These are phyloP conservation scores for Coemansia sp. DNA, from an alignment of 192 early-diverging fungal genomes.

Conservation along the genomic window DNA sequence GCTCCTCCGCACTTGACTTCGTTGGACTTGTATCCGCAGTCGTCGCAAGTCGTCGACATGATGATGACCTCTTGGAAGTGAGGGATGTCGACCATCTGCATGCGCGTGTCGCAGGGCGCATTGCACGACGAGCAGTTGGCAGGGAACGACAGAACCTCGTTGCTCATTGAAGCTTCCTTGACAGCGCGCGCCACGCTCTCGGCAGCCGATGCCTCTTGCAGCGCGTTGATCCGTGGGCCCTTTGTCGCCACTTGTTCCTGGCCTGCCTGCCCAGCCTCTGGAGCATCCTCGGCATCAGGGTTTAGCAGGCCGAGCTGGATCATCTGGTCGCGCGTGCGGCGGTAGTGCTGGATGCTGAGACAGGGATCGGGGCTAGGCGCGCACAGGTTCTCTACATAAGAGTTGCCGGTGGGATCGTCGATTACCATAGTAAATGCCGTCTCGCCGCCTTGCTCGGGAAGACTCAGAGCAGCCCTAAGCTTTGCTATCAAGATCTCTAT, in stretches of 20 bases:
- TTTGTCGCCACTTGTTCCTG: constrained; percentile 12
- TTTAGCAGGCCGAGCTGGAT: constrained; percentile 71
- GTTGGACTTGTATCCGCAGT: constrained; percentile 94
- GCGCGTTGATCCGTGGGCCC: constrained; percentile 19
- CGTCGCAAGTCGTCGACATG: constrained; percentile 91
- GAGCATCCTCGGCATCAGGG: constrained; percentile 59
- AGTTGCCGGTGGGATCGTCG: constrained; percentile 93
- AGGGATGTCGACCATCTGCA: constrained; percentile 91
- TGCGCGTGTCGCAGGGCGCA: constrained; percentile 78
- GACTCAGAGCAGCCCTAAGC: constrained; percentile 60
- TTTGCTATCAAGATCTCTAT: constrained; percentile 72
- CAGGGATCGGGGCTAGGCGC: constrained; percentile 78
- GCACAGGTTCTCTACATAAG: constrained; percentile 86
- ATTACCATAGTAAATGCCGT: constrained; percentile 74
- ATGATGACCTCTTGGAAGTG: constrained; percentile 97
- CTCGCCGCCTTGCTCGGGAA: constrained; percentile 49
- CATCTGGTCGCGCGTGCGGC: constrained; percentile 79
- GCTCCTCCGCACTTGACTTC: constrained; percentile 96
- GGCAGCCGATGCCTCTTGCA: constrained; percentile 49
- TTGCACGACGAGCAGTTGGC: constrained; percentile 87
- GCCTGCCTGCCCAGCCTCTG: constrained; percentile 25
- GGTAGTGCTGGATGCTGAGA: constrained; percentile 67
- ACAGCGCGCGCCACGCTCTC: constrained; percentile 30
- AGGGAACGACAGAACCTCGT: constrained; percentile 81
- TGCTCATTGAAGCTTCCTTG: constrained; percentile 63